A percentile compares a stretch with the other conserved stretches of the same genome.
Conservation (phyloP, 2,329 filamentous ascomycete species). For the Pseudogymnoascus sp. region DNA sequence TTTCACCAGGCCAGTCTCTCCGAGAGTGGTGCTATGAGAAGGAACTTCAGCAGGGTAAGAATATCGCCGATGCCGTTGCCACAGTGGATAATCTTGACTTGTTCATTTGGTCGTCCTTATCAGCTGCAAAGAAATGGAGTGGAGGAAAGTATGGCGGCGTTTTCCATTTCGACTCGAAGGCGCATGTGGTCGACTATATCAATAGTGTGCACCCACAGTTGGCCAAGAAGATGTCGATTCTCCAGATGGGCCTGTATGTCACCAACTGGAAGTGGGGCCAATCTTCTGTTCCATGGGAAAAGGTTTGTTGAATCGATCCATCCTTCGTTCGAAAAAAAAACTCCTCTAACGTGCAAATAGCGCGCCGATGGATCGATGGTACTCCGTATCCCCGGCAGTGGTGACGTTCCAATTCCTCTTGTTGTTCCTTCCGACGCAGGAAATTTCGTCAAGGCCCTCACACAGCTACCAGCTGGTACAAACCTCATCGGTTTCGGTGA, state of each 20-base stretch:
- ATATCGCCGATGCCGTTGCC: conserved; percentile 24
- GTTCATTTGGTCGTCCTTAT: conserved; percentile 26
- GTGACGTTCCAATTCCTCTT: conserved; percentile 19
- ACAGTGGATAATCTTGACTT: conserved; percentile 16
- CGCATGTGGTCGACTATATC: conserved; percentile 24
- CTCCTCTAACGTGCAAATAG: conserved; percentile 8
- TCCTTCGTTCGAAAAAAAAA: background rate
- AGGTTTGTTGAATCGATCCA: background rate
- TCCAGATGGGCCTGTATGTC: conserved; percentile 31
- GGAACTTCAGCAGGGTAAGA: conserved; percentile 27
- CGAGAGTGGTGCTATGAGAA: conserved; percentile 12
- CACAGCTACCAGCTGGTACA: conserved; percentile 16
- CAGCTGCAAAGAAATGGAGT: conserved; percentile 27
- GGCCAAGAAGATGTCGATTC: conserved; percentile 26
- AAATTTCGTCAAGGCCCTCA: conserved; percentile 23
- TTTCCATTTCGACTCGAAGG: conserved; percentile 34
- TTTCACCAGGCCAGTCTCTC: background rate
- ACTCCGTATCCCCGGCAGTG: conserved; percentile 11
- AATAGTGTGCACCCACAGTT: conserved; percentile 22
- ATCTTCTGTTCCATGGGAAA: background rate
- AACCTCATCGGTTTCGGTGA: conserved; percentile 19
- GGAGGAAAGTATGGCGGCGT: conserved; percentile 31
- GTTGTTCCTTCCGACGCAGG: conserved; percentile 27
- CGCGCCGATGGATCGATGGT: conserved; percentile 13
- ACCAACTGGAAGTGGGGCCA: conserved; percentile 23